A percentile compares a stretch with the other conserved stretches of the same genome.
Evolutionary conservation across 2,329 filamentous ascomycete species (phyloP).

Genomic region (Sporothrix sp.): DNA sequence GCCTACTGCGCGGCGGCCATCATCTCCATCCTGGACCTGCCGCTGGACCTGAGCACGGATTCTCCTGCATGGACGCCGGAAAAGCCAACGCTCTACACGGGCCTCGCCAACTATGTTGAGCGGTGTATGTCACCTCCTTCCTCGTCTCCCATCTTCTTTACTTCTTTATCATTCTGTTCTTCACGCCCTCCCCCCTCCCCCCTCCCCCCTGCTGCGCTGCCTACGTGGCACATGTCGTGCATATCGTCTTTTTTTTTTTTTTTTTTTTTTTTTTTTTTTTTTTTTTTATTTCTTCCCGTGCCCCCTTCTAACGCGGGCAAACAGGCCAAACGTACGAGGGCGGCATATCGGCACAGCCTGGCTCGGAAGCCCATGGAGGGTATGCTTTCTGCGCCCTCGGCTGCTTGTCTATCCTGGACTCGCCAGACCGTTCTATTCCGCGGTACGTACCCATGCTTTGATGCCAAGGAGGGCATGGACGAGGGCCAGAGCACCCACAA

Average conservation of each 20-base stretch:
- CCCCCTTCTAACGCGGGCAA: not conserved
- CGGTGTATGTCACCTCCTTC: constrained; percentile 52
- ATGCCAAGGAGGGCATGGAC: not conserved
- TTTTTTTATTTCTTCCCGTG: constrained; percentile 1
- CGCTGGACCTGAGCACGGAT: constrained; percentile 64
- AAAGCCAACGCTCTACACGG: constrained; percentile 55
- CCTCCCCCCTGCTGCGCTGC: not conserved
- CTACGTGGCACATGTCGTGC: constrained; percentile 12
- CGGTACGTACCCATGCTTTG: constrained; percentile 38
- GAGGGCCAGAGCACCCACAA: not conserved
- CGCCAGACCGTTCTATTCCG: constrained; percentile 63
- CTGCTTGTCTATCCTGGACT: constrained; percentile 75
- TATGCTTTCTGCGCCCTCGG: constrained; percentile 93
- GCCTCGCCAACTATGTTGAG: constrained; percentile 69
- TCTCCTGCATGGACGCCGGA: constrained; percentile 57
- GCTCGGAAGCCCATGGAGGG: constrained; percentile 86
- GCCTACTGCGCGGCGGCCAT: constrained; percentile 86
- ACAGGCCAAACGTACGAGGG: constrained; percentile 89
- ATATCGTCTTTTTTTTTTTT: constrained; percentile 6
- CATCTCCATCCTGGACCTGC: constrained; percentile 70
- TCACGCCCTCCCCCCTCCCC: not conserved
- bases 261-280: not conserved
- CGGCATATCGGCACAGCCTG: constrained; percentile 77
- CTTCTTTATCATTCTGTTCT: not conserved
- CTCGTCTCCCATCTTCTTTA: not conserved